Base-by-base conservation (phyloP, 768 basidiomycete genomes). In the Asterophora lycoperdoides region DNA sequence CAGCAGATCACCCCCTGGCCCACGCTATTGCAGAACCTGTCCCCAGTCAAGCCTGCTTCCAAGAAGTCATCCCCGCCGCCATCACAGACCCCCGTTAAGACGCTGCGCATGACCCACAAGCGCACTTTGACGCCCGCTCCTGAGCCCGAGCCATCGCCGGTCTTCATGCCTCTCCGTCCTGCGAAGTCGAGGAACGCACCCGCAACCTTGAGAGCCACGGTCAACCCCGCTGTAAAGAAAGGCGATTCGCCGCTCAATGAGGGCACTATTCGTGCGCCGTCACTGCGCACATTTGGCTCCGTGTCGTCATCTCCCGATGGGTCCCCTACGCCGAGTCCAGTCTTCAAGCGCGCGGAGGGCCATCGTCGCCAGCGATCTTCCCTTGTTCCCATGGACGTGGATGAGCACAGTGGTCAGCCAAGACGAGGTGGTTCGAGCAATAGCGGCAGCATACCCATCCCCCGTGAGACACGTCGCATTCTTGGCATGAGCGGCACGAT, bases 1-100 rank as follows among this genome's bases (percentile, higher is more conserved):
- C 75, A 78, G 59, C 80, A 76, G 48, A 87, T 87, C 41, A 74
- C 77, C 1, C 83, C 84, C 0, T 86, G 83, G 83, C 68, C 77
- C 0, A 69, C 70, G 6, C 63, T 83, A 6, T 39, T 67, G 15
- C 60, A 66, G 40, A 55, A 56, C 1, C 38, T 69, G 1, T 68
- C 52, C 13, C 65, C 55, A 18, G 51, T 60, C 48, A 72, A 56
- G 60, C 67, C 62, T 1, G 46, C 58, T 14, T 53, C 63, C 3
- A 55, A 49, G n/a, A 49, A 44, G 14, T 28, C 49, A 1, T 29
- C 58, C 5, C 29, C 53, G 11, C 40, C 55, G 43, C 3, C 54
- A 46, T 51, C 51, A 3, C 49, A 55, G 13, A 44, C 53, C 0
- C 46, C 50, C 2, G 43, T 57, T 2, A 41, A 41, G 23, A 56